Base-by-base conservation (phyloP, 306 rosid genomes). In the Rubus parviflorus region DNA sequence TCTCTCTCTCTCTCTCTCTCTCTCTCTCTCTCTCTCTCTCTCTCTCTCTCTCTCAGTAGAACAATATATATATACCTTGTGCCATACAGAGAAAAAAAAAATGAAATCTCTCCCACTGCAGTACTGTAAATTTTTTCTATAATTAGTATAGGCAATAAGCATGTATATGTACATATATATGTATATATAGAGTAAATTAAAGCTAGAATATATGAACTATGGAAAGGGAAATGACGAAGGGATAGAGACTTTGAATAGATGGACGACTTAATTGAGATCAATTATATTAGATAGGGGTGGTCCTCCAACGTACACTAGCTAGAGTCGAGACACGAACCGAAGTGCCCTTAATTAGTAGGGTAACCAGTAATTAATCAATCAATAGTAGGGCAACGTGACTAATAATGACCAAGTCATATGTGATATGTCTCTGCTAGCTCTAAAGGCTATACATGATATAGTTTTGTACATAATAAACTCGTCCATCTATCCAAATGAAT, bases 301-400 rank as follows among this genome's bases (percentile, higher is more conserved):
- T 54, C 61, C 11, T 54, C 61, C 61, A n/a, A 23, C 8, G 17
- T 19, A 19, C 7, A 54, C 61, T 14, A 54, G 25, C 25, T n/a
- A 8, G 25, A 8, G 10, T 19, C 25, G 61, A 20, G 61, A 54
- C 66, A 60, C 40, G 40, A 60, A 6, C 19, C 19, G 23, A 60
- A 60, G 65, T 25, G 65, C 41, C 40, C 65, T 58, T 25, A 60
- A 60, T 23, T 60, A 25, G 65, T 25, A 12, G 65, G 65, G 65
- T 60, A 60, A 12, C 40, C 17, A 9, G 65, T 20, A 60, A 23
- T 17, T 60, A 25, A 20, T n/a, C 62, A 22, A 22, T 8, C 10
- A 43, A 42, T 42, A n/a, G n/a, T n/a, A n/a, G n/a, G n/a, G n/a
- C n/a, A n/a, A 10, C 10, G 4, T 23, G 38, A 54, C 61, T n/a